Conservation (phyloP, 208 protist genomes). For the Acanthamoeba lenticulata region DNA sequence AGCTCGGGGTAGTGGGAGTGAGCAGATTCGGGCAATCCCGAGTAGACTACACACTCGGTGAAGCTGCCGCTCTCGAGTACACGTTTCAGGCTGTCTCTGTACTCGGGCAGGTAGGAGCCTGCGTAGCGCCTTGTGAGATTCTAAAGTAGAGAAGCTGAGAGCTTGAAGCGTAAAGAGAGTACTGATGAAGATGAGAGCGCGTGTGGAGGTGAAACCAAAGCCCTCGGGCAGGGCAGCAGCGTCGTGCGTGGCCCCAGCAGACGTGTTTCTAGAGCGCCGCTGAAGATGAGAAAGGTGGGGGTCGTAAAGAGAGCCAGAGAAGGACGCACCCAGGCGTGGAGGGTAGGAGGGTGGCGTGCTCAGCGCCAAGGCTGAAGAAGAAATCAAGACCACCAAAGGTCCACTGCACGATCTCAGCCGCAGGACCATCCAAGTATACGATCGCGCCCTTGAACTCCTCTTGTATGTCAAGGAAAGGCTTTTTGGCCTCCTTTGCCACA, state of each 20-base stretch:
- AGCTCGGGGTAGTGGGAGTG: conserved; percentile 43
- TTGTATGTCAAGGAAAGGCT: conserved; percentile 12
- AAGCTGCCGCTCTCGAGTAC: not conserved
- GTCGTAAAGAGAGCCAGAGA: not conserved
- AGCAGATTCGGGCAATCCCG: not conserved
- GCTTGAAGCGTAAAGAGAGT: not conserved
- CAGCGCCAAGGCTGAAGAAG: not conserved
- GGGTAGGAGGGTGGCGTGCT: not conserved
- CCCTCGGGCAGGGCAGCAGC: not conserved
- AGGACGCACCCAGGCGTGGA: not conserved
- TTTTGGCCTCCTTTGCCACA: not conserved
- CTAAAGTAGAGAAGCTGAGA: not conserved
- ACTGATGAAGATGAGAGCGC: conserved; percentile 38
- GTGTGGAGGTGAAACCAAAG: not conserved
- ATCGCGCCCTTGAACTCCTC: conserved; percentile 29
- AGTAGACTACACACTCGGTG: conserved; percentile 9
- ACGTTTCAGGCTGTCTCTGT: conserved; percentile 26
- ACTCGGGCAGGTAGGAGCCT: conserved; percentile 35
- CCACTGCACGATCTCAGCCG: conserved; percentile 43
- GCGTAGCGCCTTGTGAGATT: too few relatives aligned
- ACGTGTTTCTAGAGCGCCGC: not conserved
- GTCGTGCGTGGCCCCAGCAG: not conserved
- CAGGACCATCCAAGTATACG: conserved; percentile 14
- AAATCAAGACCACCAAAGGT: conserved; percentile 53
- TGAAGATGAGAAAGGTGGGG: not conserved